These are phyloP conservation scores for Lathyrus oleraceus DNA, from an alignment of 306 rosid genomes.

Conservation along the genomic window DNA sequence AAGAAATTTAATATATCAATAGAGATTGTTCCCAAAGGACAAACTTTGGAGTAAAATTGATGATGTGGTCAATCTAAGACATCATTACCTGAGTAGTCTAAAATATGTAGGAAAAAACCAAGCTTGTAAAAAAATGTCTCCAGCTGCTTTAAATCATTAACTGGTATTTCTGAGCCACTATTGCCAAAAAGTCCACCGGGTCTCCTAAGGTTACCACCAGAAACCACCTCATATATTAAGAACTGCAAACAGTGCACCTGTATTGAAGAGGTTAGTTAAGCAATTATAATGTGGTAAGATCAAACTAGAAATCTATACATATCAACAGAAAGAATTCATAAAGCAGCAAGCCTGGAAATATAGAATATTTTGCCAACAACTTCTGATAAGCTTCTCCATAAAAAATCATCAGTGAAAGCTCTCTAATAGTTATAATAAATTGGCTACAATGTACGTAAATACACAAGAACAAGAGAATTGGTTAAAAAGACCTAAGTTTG, in stretches of 20 bases:
- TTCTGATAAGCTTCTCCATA: conserved; percentile 25
- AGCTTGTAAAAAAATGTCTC: conserved; percentile 96
- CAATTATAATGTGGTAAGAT: conserved; percentile 24
- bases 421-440: conserved; percentile 18
- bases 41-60: conserved; percentile 27
- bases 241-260: conserved; percentile 98
- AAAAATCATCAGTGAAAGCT: background rate
- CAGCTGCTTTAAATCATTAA: conserved; percentile 84
- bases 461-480: conserved; percentile 12
- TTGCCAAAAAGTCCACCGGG: conserved; percentile 99
- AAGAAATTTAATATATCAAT: conserved; percentile 29
- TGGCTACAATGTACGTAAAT: conserved; percentile 1
- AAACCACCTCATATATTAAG: conserved; percentile 92
- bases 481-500: conserved; percentile 9
- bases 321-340: conserved; percentile 23
- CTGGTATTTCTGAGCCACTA: conserved; percentile 92
- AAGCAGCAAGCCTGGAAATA: conserved; percentile 25
- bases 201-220: conserved; percentile 98
- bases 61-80: conserved; percentile 30
- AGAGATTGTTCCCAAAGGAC: conserved; percentile 24
- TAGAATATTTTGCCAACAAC: conserved; percentile 23
- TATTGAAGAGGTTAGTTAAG: conserved; percentile 40
- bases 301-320: conserved; percentile 1
- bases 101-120: conserved; percentile 86
- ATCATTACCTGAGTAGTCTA: conserved; percentile 83